Conservation (phyloP, 164 flowering plant genomes). For the Dillenia suffruticosa region DNA sequence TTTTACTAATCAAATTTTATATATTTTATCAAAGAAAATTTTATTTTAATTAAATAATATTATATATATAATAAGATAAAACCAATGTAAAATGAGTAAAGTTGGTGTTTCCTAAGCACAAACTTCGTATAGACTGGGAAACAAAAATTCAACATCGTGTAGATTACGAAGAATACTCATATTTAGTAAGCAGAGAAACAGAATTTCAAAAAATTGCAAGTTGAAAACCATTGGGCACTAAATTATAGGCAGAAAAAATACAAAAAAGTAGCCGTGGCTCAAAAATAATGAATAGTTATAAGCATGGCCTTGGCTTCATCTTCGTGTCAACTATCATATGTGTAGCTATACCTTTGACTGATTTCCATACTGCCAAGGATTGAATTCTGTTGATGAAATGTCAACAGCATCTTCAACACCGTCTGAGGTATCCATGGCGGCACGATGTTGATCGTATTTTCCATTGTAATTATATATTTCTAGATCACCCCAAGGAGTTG, state of each 20-base stretch:
- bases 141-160: too few species aligned
- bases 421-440: slow-evolving; percentile 41
- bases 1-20: too few species aligned
- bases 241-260: neutral
- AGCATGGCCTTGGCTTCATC: neutral
- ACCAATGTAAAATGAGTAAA: too few species aligned
- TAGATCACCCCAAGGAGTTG: slow-evolving; percentile 90
- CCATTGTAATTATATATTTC: slow-evolving; percentile 75
- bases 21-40: too few species aligned
- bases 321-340: neutral
- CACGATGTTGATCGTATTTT: slow-evolving; percentile 61
- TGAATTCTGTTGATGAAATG: slow-evolving; percentile 49
- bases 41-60: too few species aligned
- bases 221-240: neutral
- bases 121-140: too few species aligned
- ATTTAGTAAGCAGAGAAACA: too few species aligned
- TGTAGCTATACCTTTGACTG: slow-evolving; percentile 9
- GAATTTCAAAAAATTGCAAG: neutral
- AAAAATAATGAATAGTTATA: neutral
- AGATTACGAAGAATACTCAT: too few species aligned
- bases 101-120: too few species aligned
- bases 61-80: too few species aligned
- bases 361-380: slow-evolving; percentile 75
- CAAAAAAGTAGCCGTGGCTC: neutral
- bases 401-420: slow-evolving; percentile 27